phyloP scores from a whole-genome alignment of 495 filamentous ascomycete genomes.

The Lophiotrema nucula region DNA sequence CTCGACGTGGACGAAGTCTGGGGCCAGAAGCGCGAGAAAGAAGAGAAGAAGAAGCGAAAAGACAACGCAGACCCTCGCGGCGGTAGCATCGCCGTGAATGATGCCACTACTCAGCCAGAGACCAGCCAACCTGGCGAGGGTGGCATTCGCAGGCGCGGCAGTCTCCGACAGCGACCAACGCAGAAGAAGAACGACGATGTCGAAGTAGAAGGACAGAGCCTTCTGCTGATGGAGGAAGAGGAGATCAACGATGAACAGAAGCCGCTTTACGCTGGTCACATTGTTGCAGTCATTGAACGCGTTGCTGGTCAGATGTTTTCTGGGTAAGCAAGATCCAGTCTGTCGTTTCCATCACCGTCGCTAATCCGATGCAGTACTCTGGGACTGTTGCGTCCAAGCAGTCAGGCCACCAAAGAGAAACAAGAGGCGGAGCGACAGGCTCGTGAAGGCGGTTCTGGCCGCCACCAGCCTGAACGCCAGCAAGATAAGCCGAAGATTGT shows the following conservation, averaged over 20 bases:
- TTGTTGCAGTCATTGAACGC: slow-evolving; percentile 95
- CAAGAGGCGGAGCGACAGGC: slow-evolving; percentile 94
- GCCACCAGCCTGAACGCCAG: slow-evolving; percentile 76
- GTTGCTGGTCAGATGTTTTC: slow-evolving; percentile 99
- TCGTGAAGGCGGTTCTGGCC: slow-evolving; percentile 75
- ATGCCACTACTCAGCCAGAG: slow-evolving; percentile 63
- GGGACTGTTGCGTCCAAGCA: slow-evolving; percentile 89
- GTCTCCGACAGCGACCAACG: slow-evolving; percentile 91
- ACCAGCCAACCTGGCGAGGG: slow-evolving; percentile 67
- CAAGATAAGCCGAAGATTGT: slow-evolving; percentile 99
- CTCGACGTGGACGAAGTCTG: slow-evolving; percentile 98
- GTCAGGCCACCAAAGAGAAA: slow-evolving; percentile 99
- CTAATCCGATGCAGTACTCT: slow-evolving; percentile 56
- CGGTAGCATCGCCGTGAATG: slow-evolving; percentile 66
- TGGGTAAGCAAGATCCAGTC: slow-evolving; percentile 50
- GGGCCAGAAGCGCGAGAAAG: slow-evolving; percentile 97
- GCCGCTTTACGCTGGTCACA: slow-evolving; percentile 92
- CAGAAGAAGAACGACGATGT: slow-evolving; percentile 99
- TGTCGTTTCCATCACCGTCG: background rate
- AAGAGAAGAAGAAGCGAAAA: slow-evolving; percentile 99
- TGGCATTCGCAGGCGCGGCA: slow-evolving; percentile 86
- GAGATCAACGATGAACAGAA: slow-evolving; percentile 99
- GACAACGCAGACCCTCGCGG: slow-evolving; percentile 90
- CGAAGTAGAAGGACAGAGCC: slow-evolving; percentile 95
- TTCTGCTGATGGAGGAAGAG: slow-evolving; percentile 95